Base-by-base conservation (phyloP, 257 asterid species). In the Solanum acaule region DNA sequence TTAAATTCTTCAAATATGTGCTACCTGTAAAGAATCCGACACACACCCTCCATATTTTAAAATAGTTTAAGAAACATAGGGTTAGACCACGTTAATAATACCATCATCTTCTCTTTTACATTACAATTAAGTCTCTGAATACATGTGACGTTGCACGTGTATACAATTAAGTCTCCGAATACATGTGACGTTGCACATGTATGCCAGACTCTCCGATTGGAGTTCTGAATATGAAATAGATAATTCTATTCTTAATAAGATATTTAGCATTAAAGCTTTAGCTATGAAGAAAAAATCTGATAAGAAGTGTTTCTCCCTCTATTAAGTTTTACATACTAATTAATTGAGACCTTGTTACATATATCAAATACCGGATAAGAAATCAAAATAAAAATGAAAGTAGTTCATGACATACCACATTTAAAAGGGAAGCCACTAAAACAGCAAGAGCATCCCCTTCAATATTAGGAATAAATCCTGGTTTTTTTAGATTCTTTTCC, bases 391-490 rank as follows among this genome's bases (percentile, higher is more conserved):
- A 52, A 52, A 52, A 52, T 72, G 25, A 31, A 71, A 71, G 79
- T 71, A 22, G 86, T 25, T 42, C 42, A 52, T 29, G 35, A 20
- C 87, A 6, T 85, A 85, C 87, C 87, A 63, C 61, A 87, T 95
- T 95, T 13, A 95, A 92, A 71, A 94, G 67, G 86, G 77, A 90
- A 40, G 95, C 95, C 15, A 90, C 89, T 59, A 95, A 25, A 56
- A 93, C 81, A 16, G 93, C 94, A 52, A 90, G 73, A 14, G 94
- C 37, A 89, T 93, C 91, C 18, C 95, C 95, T 86, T 93, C 95
- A 10, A 88, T 65, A 59, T 67, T 67, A 4, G 87, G 95, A 40
- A 93, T 91, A 79, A 92, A 90, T 5, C 89, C 63, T 12, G 93
- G 92, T 71, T 71, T 91, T 8, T 75, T 89, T 40, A 90, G 84